phyloP scores from a whole-genome alignment of 306 rosid species.

The Trifolium pratense region DNA sequence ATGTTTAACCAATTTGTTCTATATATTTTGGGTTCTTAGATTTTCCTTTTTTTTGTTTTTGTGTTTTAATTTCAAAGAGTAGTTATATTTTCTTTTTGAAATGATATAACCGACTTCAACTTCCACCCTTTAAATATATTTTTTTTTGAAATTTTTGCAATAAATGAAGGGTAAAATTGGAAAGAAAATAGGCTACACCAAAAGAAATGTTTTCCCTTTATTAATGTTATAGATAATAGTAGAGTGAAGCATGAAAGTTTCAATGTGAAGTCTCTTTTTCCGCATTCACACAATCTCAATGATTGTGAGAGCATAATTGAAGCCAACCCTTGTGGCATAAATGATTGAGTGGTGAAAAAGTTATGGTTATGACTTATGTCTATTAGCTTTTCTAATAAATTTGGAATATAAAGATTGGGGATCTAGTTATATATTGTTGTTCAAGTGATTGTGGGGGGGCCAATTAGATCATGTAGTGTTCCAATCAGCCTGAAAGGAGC shows the following conservation, averaged over 20 bases:
- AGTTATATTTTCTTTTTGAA: too few species aligned
- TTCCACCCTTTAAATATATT: too few species aligned
- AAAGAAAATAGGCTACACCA: too few species aligned
- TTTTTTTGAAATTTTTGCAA: too few species aligned
- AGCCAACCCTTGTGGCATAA: slow-evolving; percentile 34
- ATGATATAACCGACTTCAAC: too few species aligned
- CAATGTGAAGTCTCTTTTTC: slow-evolving; percentile 29
- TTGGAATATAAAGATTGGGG: not conserved
- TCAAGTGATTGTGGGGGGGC: not conserved
- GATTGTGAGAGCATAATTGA: slow-evolving; percentile 39
- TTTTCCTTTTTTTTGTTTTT: too few species aligned
- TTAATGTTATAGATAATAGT: too few species aligned
- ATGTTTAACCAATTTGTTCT: too few species aligned
- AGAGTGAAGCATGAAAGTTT: slow-evolving; percentile 34
- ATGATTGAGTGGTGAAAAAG: slow-evolving; percentile 44
- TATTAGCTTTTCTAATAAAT: slow-evolving; percentile 22
- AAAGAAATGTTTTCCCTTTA: too few species aligned
- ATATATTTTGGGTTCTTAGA: too few species aligned
- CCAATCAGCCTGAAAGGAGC: not conserved
- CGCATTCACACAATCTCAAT: slow-evolving; percentile 39
- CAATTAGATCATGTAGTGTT: slow-evolving; percentile 25
- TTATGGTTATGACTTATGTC: not conserved
- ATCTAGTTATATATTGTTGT: not conserved
- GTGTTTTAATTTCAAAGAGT: too few species aligned
- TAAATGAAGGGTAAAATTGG: too few species aligned